These are phyloP conservation scores for Persicaria maculosa DNA, from an alignment of 148 eudicot genomes.

Conservation along the genomic window DNA sequence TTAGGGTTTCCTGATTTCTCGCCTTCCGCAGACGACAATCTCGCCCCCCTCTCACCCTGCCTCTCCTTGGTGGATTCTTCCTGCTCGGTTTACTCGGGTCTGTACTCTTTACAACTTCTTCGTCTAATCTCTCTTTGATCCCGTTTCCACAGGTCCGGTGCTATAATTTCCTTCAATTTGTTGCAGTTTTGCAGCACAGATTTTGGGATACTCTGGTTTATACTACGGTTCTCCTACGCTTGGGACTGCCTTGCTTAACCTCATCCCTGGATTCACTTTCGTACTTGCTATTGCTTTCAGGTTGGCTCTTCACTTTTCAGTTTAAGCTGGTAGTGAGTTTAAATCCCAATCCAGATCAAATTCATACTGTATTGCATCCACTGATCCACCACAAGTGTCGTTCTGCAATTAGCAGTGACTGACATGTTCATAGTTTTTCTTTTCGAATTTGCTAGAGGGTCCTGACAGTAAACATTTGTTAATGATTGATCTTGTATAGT, in stretches of 20 bases:
- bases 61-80: slow-evolving; percentile 54
- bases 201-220: slow-evolving; percentile 54
- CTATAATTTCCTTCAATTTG: not conserved
- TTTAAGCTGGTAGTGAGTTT: not conserved
- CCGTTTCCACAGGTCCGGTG: not conserved
- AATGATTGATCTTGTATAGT: not conserved
- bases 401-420: not conserved
- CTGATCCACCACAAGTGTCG: not conserved
- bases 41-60: slow-evolving; percentile 39
- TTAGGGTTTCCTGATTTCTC: not conserved
- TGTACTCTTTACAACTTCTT: slow-evolving; percentile 19
- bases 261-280: slow-evolving; percentile 76
- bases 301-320: slow-evolving; percentile 20
- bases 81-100: slow-evolving; percentile 65
- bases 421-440: not conserved
- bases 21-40: slow-evolving; percentile 31
- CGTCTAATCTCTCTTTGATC: not conserved
- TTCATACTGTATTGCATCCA: not conserved
- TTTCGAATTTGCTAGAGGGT: too few species aligned
- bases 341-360: not conserved
- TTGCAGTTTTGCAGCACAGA: slow-evolving; percentile 45
- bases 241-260: slow-evolving; percentile 60
- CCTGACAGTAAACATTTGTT: too few species aligned
- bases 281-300: slow-evolving; percentile 59
- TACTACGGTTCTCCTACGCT: slow-evolving; percentile 55